Evolutionary conservation across 768 basidiomycete genomes (phyloP).

Genomic region (Mycena alexandri): DNA sequence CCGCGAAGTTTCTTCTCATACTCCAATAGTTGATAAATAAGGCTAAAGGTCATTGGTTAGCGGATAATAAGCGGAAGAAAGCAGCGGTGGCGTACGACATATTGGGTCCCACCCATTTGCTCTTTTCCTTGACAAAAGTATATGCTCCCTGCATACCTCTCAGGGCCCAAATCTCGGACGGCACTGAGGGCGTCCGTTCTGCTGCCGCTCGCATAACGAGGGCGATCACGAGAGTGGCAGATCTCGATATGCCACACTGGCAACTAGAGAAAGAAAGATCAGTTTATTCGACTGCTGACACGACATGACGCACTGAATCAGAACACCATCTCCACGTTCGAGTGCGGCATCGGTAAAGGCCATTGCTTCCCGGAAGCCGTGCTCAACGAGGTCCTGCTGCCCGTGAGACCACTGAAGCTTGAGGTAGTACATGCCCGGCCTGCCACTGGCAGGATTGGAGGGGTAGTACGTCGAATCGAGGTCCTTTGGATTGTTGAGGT

Average conservation of each 20-base stretch:
- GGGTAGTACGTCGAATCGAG: constrained; percentile 71
- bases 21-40: constrained; percentile 94
- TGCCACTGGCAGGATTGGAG: constrained; percentile 73
- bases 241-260: constrained; percentile 94
- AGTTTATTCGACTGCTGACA: constrained; percentile 38
- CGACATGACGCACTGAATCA: constrained; percentile 79
- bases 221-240: constrained; percentile 90
- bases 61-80: constrained; percentile 24
- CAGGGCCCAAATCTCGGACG: constrained; percentile 81
- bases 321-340: constrained; percentile 80
- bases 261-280: constrained; percentile 65
- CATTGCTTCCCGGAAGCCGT: constrained; percentile 86
- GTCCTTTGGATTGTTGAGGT: constrained; percentile 58
- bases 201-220: constrained; percentile 95
- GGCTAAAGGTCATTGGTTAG: constrained; percentile 56
- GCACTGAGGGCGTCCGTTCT: constrained; percentile 71
- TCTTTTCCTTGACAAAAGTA: constrained; percentile 90
- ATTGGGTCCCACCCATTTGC: constrained; percentile 90
- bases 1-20: constrained; percentile 83
- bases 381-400: constrained; percentile 86
- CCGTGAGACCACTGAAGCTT: constrained; percentile 95
- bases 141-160: constrained; percentile 94
- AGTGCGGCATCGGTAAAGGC: constrained; percentile 84
- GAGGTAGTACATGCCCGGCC: constrained; percentile 88
- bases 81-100: constrained; percentile 81